phyloP scores from a whole-genome alignment of 768 basidiomycete species.

The Leccinellum rugosiceps region DNA sequence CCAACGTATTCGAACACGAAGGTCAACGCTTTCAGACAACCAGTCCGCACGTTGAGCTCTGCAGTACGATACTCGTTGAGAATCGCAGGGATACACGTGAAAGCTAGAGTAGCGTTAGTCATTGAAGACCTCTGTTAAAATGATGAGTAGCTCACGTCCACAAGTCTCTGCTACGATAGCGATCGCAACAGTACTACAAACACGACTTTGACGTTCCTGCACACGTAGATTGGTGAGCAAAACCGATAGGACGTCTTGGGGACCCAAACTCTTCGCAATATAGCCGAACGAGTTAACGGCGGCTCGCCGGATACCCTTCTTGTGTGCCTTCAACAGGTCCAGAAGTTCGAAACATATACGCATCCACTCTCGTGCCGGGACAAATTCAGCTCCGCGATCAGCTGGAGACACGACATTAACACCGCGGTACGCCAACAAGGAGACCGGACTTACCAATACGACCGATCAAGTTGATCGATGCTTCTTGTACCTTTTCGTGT shows the following conservation, averaged over 20 bases:
- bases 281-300: slow-evolving; percentile 99
- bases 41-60: slow-evolving; percentile 97
- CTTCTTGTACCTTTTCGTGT: slow-evolving; percentile 99
- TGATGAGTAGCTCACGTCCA: slow-evolving; percentile 46
- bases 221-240: slow-evolving; percentile 95
- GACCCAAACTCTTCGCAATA: slow-evolving; percentile 98
- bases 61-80: slow-evolving; percentile 98
- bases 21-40: slow-evolving; percentile 96
- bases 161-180: slow-evolving; percentile 94
- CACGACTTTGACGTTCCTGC: slow-evolving; percentile 98
- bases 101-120: slow-evolving; percentile 47
- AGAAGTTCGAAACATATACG: slow-evolving; percentile 98
- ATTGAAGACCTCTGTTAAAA: not conserved
- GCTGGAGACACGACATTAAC: slow-evolving; percentile 40
- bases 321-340: slow-evolving; percentile 96
- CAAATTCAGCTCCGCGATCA: slow-evolving; percentile 98
- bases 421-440: not conserved
- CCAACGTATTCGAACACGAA: slow-evolving; percentile 99
- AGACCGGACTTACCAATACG: slow-evolving; percentile 62
- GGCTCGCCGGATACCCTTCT: slow-evolving; percentile 97
- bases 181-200: slow-evolving; percentile 97
- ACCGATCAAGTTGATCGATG: slow-evolving; percentile 98
- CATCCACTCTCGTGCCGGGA: slow-evolving; percentile 99
- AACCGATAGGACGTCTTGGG: slow-evolving; percentile 95
- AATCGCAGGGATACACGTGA: slow-evolving; percentile 98